A percentile compares a stretch with the other conserved stretches of the same genome.
phyloP scores from a whole-genome alignment of 495 filamentous ascomycete species.

The Penicillium cataractarum region DNA sequence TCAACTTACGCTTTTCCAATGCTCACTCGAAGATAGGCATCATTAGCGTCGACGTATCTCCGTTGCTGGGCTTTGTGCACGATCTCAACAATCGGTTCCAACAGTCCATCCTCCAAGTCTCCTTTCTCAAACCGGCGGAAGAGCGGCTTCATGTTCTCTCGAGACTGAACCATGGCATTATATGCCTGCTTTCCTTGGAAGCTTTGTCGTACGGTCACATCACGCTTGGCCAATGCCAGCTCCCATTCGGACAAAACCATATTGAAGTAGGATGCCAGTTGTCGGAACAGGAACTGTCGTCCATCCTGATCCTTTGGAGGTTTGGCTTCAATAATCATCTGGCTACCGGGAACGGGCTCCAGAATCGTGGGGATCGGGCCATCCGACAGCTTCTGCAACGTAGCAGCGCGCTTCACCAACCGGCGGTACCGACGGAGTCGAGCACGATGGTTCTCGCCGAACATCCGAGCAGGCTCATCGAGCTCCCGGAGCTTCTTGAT shows the following conservation, averaged over 20 bases:
- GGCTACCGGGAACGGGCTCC: slow-evolving; percentile 72
- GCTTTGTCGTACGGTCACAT: slow-evolving; percentile 65
- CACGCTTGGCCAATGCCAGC: slow-evolving; percentile 69
- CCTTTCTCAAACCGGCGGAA: slow-evolving; percentile 84
- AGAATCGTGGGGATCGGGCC: slow-evolving; percentile 74
- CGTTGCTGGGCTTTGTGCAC: slow-evolving; percentile 85
- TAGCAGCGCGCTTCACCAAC: slow-evolving; percentile 50
- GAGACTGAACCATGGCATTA: slow-evolving; percentile 76
- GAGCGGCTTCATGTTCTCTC: slow-evolving; percentile 86
- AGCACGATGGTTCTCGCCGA: slow-evolving; percentile 78
- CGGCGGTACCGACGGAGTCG: slow-evolving; percentile 70
- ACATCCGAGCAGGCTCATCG: slow-evolving; percentile 72
- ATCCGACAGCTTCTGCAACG: slow-evolving; percentile 57
- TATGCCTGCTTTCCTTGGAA: slow-evolving; percentile 76
- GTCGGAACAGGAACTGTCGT: slow-evolving; percentile 73
- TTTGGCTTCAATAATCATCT: slow-evolving; percentile 77
- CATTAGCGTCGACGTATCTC: slow-evolving; percentile 94
- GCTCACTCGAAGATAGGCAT: slow-evolving; percentile 87
- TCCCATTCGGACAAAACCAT: slow-evolving; percentile 92
- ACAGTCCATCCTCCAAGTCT: slow-evolving; percentile 75
- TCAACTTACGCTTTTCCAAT: slow-evolving; percentile 84
- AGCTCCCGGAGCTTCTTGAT: slow-evolving; percentile 66
- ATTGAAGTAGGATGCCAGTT: slow-evolving; percentile 90
- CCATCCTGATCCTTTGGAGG: slow-evolving; percentile 61
- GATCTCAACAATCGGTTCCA: slow-evolving; percentile 91